Evolutionary conservation across 257 asterid species (phyloP).

Genomic region (Orobanche coerulescens): DNA sequence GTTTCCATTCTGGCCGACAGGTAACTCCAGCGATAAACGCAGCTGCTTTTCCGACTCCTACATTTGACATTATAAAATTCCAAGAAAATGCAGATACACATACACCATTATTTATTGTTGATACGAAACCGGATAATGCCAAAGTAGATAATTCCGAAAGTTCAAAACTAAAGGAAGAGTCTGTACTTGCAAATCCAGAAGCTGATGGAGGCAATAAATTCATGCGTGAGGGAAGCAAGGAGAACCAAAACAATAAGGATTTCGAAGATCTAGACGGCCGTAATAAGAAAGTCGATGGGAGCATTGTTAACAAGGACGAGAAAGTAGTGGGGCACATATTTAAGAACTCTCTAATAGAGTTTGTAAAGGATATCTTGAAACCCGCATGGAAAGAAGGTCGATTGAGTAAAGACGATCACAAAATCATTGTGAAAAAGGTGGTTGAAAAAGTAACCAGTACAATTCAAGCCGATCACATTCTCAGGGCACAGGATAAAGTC

Average conservation of each 20-base stretch:
- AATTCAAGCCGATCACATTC: conserved; percentile 60
- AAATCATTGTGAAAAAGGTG: conserved; percentile 85
- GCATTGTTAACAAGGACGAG: conserved; percentile 56
- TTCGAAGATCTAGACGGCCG: conserved; percentile 32
- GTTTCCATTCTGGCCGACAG: conserved; percentile 23
- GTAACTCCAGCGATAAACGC: conserved; percentile 23
- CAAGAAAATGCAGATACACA: neutral
- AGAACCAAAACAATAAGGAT: conserved; percentile 30
- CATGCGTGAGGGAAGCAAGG: conserved; percentile 27
- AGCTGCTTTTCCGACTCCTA: conserved; percentile 1
- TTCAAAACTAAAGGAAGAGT: conserved; percentile 32
- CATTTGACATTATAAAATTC: no score
- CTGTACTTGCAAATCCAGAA: conserved; percentile 27
- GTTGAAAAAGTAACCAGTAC: conserved; percentile 83
- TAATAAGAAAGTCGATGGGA: conserved; percentile 47
- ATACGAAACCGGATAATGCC: conserved; percentile 23
- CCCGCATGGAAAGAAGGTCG: conserved; percentile 93
- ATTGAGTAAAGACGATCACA: conserved; percentile 91
- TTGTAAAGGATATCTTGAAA: conserved; percentile 79
- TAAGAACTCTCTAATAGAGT: conserved; percentile 71
- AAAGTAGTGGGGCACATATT: conserved; percentile 69
- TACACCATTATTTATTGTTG: conserved; percentile 23
- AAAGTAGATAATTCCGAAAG: conserved; percentile 23
- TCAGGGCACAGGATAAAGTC: conserved; percentile 65
- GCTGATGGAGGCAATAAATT: conserved; percentile 25